Evolutionary conservation across 2,329 filamentous ascomycete species (phyloP), one percentile per base, ranked within the genome.

Genomic region (Neurospora sp.): DNA sequence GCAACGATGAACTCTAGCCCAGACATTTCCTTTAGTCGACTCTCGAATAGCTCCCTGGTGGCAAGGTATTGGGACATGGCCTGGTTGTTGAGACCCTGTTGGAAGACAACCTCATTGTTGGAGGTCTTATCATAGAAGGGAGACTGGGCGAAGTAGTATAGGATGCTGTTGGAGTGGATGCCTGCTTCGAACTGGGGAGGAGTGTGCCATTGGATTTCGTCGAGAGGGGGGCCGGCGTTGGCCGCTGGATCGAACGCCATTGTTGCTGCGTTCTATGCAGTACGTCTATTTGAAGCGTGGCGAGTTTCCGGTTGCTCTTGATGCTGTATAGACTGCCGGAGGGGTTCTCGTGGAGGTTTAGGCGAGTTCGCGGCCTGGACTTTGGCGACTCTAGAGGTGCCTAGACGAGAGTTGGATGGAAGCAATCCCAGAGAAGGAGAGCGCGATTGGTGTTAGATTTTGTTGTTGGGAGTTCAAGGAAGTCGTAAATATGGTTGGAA

Each of bases 71-170:
- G 83, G 66, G 82, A 82, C 83, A 91, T 87, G 72, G 83, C 81
- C 36, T 82, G 81, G 77, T 90, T 90, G 79, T 84, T 87, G 78
- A 86, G 82, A 57, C 88, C 87, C 78, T 91, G 89, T 72, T 81
- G 84, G 75, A 84, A 86, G 46, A 91, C 81, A 41, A 89, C 82
- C 73, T 86, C 86, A 78, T 91, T 91, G 78, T 91, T 91, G 73
- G 87, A 90, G 2, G 87, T 90, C 71, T 80, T 83, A 78, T 91
- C 88, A 80, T 88, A 91, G 80, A 90, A 91, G 33, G 89, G 88
- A 71, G 88, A 91, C 71, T 85, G 82, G 73, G 88, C 85, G 74
- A 91, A 91, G 81, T 91, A 91, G 80, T 86, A 89, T 71, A 90
- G 86, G 71, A 91, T 83, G 66, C 84, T 85, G 77, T 91, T 90